These are phyloP conservation scores for Neoarthrinium moseri DNA, from an alignment of 2,329 filamentous ascomycete genomes.

Conservation along the genomic window DNA sequence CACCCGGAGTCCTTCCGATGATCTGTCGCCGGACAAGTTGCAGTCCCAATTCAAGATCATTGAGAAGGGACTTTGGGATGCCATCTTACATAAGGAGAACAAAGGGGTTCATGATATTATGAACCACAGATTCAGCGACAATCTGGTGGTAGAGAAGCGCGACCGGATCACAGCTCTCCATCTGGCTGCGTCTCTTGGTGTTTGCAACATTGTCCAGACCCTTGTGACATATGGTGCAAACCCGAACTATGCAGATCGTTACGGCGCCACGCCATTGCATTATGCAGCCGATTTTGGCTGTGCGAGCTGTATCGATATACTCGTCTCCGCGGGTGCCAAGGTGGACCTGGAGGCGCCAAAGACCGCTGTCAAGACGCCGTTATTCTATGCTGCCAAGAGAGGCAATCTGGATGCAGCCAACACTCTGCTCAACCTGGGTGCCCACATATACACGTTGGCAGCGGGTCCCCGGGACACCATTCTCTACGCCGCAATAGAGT, in stretches of 20 bases:
- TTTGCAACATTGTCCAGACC: slow-evolving; percentile 11
- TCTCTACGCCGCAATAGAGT: slow-evolving; percentile 11
- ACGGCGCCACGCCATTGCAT: slow-evolving; percentile 11
- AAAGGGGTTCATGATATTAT: slow-evolving; percentile 10
- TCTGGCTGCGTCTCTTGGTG: slow-evolving; percentile 11
- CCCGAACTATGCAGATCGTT: slow-evolving; percentile 9
- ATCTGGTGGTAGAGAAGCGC: slow-evolving; percentile 11
- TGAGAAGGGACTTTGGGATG: slow-evolving; percentile 12
- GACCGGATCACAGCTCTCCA: slow-evolving; percentile 12
- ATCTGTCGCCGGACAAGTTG: slow-evolving; percentile 9
- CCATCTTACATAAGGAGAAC: slow-evolving; percentile 10
- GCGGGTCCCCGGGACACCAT: slow-evolving; percentile 7
- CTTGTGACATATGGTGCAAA: slow-evolving; percentile 9
- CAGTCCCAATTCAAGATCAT: slow-evolving; percentile 11
- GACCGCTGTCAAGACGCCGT: slow-evolving; percentile 8
- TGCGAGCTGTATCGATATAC: slow-evolving; percentile 7
- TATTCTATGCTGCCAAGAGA: slow-evolving; percentile 11
- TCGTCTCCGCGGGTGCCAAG: slow-evolving; percentile 8
- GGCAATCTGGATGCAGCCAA: slow-evolving; percentile 8
- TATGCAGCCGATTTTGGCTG: slow-evolving; percentile 15
- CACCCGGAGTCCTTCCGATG: slow-evolving; percentile 8
- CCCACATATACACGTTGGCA: slow-evolving; percentile 9
- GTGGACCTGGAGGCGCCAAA: slow-evolving; percentile 7
- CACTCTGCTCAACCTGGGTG: slow-evolving; percentile 8
- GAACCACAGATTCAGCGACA: slow-evolving; percentile 12